Evolutionary conservation across 2,329 filamentous ascomycete species (phyloP).

Genomic region (Biscogniauxia mediterranea): DNA sequence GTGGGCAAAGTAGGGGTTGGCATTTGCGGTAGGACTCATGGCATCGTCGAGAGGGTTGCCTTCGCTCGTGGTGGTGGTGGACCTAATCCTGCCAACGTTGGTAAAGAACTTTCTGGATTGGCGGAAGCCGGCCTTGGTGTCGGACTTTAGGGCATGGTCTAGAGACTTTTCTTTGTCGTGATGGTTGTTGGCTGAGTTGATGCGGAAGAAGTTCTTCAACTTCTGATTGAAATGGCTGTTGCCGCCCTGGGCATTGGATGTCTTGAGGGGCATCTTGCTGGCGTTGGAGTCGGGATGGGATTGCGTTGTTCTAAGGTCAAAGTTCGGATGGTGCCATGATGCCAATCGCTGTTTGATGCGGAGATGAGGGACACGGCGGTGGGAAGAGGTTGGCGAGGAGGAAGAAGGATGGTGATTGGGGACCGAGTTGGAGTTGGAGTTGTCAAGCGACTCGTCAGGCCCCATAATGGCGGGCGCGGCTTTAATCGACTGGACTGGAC

Average conservation of each 20-base stretch:
- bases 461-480: conserved; percentile 16
- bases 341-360: conserved; percentile 33
- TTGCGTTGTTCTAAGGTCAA: conserved; percentile 18
- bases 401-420: conserved; percentile 17
- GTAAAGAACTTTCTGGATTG: conserved; percentile 87
- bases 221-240: conserved; percentile 64
- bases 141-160: conserved; percentile 45
- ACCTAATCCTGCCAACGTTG: conserved; percentile 82
- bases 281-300: conserved; percentile 16
- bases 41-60: conserved; percentile 86
- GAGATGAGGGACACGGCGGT: conserved; percentile 25
- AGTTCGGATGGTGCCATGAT: conserved; percentile 35
- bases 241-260: conserved; percentile 46
- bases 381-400: conserved; percentile 24
- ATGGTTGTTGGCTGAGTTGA: conserved; percentile 50
- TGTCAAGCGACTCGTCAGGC: conserved; percentile 25
- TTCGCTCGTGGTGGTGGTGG: conserved; percentile 88
- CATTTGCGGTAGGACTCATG: conserved; percentile 87
- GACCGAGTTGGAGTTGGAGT: conserved; percentile 16
- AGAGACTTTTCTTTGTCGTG: conserved; percentile 36
- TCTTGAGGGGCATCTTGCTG: conserved; percentile 52
- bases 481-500: background rate
- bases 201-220: conserved; percentile 70
- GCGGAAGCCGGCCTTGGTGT: conserved; percentile 68
- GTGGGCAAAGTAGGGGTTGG: conserved; percentile 96